Evolutionary conservation across 768 basidiomycete genomes (phyloP).

Genomic region (Tubosaeta brunneosetosa): DNA sequence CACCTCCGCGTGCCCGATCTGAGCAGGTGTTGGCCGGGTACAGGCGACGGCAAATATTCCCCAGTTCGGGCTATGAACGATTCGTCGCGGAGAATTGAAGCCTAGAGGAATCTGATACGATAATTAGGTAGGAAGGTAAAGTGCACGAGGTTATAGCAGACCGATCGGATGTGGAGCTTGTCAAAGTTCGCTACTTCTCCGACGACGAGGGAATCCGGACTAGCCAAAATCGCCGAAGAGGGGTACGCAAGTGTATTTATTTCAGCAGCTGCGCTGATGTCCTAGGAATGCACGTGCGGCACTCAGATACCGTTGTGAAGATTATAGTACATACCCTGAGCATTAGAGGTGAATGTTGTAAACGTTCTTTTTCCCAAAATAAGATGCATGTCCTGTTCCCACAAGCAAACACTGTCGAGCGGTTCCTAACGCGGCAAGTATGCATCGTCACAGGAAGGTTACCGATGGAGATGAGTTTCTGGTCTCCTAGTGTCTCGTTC

Average conservation of each 20-base stretch:
- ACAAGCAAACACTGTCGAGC: constrained; percentile 59
- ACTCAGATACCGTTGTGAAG: neutral
- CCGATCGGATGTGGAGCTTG: constrained; percentile 78
- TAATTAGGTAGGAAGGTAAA: neutral
- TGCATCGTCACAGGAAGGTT: constrained; percentile 60
- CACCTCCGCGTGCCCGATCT: constrained; percentile 46
- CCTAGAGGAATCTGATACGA: constrained; percentile 61
- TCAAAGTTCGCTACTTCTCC: constrained; percentile 65
- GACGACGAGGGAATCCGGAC: constrained; percentile 51
- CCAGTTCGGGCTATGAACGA: constrained; percentile 53
- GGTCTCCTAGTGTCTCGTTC: constrained; percentile 38
- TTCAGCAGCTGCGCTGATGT: constrained; percentile 48
- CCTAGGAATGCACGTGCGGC: constrained; percentile 28
- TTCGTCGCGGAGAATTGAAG: constrained; percentile 61
- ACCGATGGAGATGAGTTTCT: constrained; percentile 63
- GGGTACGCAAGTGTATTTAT: constrained; percentile 47
- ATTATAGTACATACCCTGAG: constrained; percentile 46
- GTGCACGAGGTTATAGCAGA: constrained; percentile 29
- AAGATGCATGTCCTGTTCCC: constrained; percentile 68
- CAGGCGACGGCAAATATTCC: constrained; percentile 67
- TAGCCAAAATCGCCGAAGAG: constrained; percentile 56
- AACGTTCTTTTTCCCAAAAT: constrained; percentile 57
- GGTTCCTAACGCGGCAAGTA: constrained; percentile 50
- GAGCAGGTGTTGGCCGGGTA: constrained; percentile 46
- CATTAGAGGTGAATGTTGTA: constrained; percentile 67